Evolutionary conservation across 257 asterid genomes (phyloP).

Genomic region (Paulownia fortunei): DNA sequence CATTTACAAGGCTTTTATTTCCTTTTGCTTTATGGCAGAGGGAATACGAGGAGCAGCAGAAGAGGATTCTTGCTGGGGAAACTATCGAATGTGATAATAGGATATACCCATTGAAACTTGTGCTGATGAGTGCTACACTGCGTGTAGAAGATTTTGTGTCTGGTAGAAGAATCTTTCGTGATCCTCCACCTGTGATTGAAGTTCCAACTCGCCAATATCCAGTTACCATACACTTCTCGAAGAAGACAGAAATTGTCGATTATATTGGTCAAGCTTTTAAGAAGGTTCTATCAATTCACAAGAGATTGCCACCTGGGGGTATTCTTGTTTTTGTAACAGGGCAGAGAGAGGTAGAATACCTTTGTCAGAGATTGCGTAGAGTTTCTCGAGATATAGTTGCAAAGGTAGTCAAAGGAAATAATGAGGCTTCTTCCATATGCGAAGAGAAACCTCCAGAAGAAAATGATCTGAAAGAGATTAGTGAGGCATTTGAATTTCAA

Average conservation of each 20-base stretch:
- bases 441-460: conserved; percentile 51
- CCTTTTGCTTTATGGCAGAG: conserved; percentile 50
- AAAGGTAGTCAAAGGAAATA: conserved; percentile 37
- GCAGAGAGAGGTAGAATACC: conserved; percentile 86
- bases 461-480: conserved; percentile 64
- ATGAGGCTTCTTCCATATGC: conserved; percentile 34
- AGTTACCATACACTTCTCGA: conserved; percentile 82
- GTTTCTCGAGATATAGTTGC: conserved; percentile 61
- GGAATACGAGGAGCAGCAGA: conserved; percentile 70
- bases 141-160: conserved; percentile 91
- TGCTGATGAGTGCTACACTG: conserved; percentile 95
- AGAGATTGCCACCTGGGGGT: conserved; percentile 92
- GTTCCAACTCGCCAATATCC: conserved; percentile 93
- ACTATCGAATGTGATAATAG: conserved; percentile 49
- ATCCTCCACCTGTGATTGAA: conserved; percentile 84
- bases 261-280: conserved; percentile 91
- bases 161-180: conserved; percentile 55
- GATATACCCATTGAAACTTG: conserved; percentile 81
- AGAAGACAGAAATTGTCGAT: conserved; percentile 78
- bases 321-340: conserved; percentile 96
- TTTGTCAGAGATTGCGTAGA: conserved; percentile 69
- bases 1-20: conserved; percentile 20
- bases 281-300: conserved; percentile 89
- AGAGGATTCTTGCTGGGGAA: conserved; percentile 63
- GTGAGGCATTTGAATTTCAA: conserved; percentile 80